Base-by-base conservation (phyloP, 176 grass and related monocot genomes). In the Rhynchospora tenuis region DNA sequence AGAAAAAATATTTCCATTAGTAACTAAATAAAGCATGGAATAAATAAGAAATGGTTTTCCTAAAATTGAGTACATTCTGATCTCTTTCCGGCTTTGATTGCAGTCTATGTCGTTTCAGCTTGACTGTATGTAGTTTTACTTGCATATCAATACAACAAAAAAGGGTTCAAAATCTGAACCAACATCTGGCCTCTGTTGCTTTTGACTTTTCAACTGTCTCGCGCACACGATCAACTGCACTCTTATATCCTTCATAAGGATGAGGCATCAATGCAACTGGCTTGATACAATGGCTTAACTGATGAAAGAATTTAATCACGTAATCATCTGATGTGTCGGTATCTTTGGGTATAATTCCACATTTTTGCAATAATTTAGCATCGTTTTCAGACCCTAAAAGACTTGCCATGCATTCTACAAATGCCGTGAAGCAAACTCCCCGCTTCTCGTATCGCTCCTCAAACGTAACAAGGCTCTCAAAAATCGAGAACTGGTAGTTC, bases 391-490 rank as follows among this genome's bases (percentile, higher is more conserved):
- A 81, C 8, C 3, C n/a, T 57, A 81, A 81, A 44, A 81, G 57
- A 63, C 27, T 81, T 3, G 52, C 42, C 78, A 61, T 81, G 8
- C 52, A 44, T 47, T 81, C 78, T 23, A 81, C 42, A 46, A 81
- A 63, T 14, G 54, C 27, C 2, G 7, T 43, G 57, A 81, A 81
- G 16, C 33, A 45, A 63, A 22, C 62, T 11, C 78, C 57, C 0
- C 57, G 57, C 52, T 62, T 43, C 57, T 63, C 43, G 56, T 81
- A 81, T 13, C 78, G 52, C n/a, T 2, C 11, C 57, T 81, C 78
- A 10, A 81, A 81, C 13, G 28, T 44, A 63, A 59, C 2, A 29
- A 81, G 78, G 29, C 78, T 63, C 78, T 81, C 78, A 2, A 81
- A 81, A 19, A 81, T 1, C 10, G 9, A 47, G 33, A 81, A 81